These are phyloP conservation scores for Poa annua DNA, from an alignment of 176 grass and related monocot genomes.

Conservation along the genomic window DNA sequence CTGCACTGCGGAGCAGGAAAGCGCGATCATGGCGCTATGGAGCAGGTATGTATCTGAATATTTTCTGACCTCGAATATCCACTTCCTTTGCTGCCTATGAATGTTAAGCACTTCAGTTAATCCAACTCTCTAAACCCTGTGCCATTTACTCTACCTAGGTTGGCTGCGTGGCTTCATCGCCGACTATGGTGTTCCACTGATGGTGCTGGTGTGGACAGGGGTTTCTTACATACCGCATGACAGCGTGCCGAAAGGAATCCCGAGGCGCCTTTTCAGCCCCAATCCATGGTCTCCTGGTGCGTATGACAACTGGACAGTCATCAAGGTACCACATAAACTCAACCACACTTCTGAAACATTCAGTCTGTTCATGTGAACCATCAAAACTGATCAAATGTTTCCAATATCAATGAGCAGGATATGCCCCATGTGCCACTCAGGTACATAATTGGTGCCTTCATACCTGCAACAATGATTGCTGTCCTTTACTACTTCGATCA, in stretches of 20 bases:
- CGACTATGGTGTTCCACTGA: conserved; percentile 95
- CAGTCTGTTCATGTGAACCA: conserved; percentile 26
- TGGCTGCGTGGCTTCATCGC: conserved; percentile 91
- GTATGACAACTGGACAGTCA: conserved; percentile 94
- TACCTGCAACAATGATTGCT: conserved; percentile 99
- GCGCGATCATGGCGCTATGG: conserved; percentile 98
- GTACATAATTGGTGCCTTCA: conserved; percentile 94
- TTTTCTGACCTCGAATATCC: background rate
- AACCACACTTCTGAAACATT: background rate
- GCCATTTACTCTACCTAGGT: conserved; percentile 48
- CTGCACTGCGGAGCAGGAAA: conserved; percentile 91
- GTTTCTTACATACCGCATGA: conserved; percentile 83
- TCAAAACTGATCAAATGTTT: conserved; percentile 21
- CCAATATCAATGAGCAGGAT: conserved; percentile 58
- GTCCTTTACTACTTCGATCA: conserved; percentile 99
- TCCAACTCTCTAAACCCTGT: conserved; percentile 11
- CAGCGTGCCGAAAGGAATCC: conserved; percentile 82
- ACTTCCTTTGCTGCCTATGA: conserved; percentile 23
- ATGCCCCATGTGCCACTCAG: conserved; percentile 84
- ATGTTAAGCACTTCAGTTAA: background rate
- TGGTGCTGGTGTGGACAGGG: conserved; percentile 97
- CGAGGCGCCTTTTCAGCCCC: conserved; percentile 90
- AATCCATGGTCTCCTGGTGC: conserved; percentile 99
- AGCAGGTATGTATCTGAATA: conserved; percentile 52
- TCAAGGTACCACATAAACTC: conserved; percentile 56